A percentile compares a stretch with the other conserved stretches of the same genome.
phyloP scores from a whole-genome alignment of 2,329 filamentous ascomycete genomes.

The Exophiala sp. region DNA sequence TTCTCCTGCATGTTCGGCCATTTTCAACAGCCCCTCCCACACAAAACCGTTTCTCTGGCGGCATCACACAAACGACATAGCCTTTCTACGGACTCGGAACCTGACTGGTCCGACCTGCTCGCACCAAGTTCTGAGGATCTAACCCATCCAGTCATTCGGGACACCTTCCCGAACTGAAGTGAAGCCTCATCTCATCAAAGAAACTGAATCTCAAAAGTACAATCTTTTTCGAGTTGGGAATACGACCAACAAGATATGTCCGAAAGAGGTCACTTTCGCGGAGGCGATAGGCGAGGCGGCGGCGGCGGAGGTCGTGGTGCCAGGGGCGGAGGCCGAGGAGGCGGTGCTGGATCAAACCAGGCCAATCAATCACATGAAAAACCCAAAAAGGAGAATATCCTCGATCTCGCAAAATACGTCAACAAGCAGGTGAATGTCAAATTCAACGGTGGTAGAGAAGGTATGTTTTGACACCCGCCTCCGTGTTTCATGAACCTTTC shows the following conservation, averaged over 20 bases:
- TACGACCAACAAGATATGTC: constrained; percentile 32
- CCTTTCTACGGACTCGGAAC: too few relatives aligned
- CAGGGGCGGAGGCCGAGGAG: constrained; percentile 41
- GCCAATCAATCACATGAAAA: constrained; percentile 60
- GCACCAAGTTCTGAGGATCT: too few relatives aligned
- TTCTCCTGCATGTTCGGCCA: too few relatives aligned
- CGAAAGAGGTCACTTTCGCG: constrained; percentile 53
- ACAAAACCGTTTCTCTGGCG: too few relatives aligned
- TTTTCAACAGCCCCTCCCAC: too few relatives aligned
- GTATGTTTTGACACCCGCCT: constrained; percentile 46
- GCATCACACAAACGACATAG: too few relatives aligned
- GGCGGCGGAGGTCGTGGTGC: constrained; percentile 43
- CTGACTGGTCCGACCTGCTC: too few relatives aligned
- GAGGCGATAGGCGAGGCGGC: constrained; percentile 21
- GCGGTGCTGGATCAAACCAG: constrained; percentile 43
- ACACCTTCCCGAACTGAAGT: not conserved
- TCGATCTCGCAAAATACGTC: constrained; percentile 94
- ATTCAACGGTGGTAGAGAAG: constrained; percentile 91
- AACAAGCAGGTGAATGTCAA: constrained; percentile 94
- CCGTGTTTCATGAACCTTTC: too few relatives aligned
- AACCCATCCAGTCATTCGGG: too few relatives aligned
- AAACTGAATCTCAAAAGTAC: too few relatives aligned
- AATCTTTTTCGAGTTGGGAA: too few relatives aligned
- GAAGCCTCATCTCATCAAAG: not conserved
- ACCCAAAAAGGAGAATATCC: constrained; percentile 97